phyloP scores from a whole-genome alignment of 768 basidiomycete genomes.

The Dacryopinax primogenitus region DNA sequence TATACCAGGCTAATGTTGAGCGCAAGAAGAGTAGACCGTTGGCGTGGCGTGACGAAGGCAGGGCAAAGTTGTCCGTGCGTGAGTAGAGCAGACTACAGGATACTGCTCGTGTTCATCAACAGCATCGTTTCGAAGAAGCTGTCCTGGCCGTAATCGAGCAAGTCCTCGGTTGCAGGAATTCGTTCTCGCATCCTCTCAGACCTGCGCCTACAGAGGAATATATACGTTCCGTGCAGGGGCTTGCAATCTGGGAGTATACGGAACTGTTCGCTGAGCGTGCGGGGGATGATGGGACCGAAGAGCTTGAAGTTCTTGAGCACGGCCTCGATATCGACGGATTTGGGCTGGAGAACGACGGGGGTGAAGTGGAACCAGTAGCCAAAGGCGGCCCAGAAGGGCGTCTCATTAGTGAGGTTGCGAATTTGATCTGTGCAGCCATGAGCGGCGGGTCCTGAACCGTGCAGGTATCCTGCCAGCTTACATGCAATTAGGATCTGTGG shows the following conservation, averaged over 20 bases:
- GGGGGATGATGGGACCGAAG: background rate
- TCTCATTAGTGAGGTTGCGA: conserved; percentile 58
- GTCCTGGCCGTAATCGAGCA: background rate
- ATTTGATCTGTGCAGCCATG: conserved; percentile 37
- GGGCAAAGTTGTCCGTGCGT: too few species aligned
- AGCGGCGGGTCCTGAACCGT: background rate
- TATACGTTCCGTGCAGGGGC: background rate
- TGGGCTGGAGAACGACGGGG: conserved; percentile 34
- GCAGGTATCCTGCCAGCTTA: conserved; percentile 15
- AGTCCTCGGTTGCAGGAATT: background rate
- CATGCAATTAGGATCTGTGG: conserved; percentile 50
- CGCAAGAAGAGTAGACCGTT: background rate
- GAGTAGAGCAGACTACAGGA: background rate
- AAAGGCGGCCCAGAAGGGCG: conserved; percentile 65
- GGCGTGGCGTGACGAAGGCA: background rate
- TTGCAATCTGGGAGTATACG: background rate
- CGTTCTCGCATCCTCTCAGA: background rate
- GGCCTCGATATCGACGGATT: background rate
- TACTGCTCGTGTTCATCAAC: background rate
- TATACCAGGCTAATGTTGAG: background rate
- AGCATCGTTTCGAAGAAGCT: background rate
- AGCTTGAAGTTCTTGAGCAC: background rate
- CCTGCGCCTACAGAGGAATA: background rate
- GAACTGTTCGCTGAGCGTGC: background rate
- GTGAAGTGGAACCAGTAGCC: conserved; percentile 62